Percentiles rank a stretch among this genome's conserved stretches.
Evolutionary conservation across 768 basidiomycete genomes (phyloP).

Genomic region (Termitomyces sp.): DNA sequence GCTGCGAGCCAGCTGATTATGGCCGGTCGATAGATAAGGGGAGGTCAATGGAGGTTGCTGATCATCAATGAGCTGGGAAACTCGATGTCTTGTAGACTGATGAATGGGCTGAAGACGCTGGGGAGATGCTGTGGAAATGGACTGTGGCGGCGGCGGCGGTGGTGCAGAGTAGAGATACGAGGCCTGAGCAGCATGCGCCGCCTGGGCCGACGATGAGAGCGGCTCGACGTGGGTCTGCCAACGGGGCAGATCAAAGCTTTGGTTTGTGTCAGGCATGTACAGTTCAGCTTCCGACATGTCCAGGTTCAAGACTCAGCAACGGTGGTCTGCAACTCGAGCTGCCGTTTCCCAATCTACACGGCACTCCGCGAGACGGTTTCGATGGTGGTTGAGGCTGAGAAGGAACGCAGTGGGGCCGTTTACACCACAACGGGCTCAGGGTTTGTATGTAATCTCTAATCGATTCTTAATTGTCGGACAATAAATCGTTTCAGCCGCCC

Average conservation of each 20-base stretch:
- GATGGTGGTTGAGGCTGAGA: constrained; percentile 5
- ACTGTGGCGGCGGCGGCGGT: constrained; percentile 45
- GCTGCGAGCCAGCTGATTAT: constrained; percentile 58
- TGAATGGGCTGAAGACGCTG: constrained; percentile 47
- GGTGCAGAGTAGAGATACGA: constrained; percentile 51
- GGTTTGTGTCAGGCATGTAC: constrained; percentile 74
- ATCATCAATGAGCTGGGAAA: constrained; percentile 65
- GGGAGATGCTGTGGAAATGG: constrained; percentile 30
- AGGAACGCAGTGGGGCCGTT: constrained; percentile 10
- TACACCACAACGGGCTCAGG: constrained; percentile 15
- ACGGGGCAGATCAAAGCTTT: constrained; percentile 78
- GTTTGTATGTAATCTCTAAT: constrained; percentile 16
- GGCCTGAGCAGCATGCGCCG: constrained; percentile 53
- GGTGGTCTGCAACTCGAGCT: constrained; percentile 13
- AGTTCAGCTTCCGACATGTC: constrained; percentile 73
- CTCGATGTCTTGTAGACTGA: constrained; percentile 50
- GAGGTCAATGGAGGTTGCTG: constrained; percentile 38
- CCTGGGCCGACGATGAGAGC: constrained; percentile 35
- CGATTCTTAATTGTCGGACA: constrained; percentile 13
- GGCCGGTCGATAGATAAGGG: constrained; percentile 46
- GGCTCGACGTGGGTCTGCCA: constrained; percentile 63
- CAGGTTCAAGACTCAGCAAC: constrained; percentile 16
- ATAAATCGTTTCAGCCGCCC: constrained; percentile 12
- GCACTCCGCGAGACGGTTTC: background rate
- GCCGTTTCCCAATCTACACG: constrained; percentile 1